A percentile compares a stretch with the other conserved stretches of the same genome.
These are phyloP conservation scores for Cyclotella kingstonii DNA, from an alignment of 108 stramenopile species.

Conservation along the genomic window DNA sequence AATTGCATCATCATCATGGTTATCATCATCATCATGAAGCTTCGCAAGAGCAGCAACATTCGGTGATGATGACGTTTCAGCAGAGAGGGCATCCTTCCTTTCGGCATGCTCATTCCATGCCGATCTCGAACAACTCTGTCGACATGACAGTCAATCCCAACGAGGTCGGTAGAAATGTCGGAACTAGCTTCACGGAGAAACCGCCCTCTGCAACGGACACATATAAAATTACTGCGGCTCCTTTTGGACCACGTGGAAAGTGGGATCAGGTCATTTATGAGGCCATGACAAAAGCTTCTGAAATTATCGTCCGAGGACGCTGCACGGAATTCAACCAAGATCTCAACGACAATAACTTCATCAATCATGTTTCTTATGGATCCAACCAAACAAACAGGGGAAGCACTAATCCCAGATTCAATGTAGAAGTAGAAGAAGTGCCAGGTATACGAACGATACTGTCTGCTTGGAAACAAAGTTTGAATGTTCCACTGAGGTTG, in stretches of 20 bases:
- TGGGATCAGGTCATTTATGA: constrained; percentile 90
- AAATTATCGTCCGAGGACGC: constrained; percentile 74
- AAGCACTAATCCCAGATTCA: constrained; percentile 52
- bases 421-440: constrained; percentile 69
- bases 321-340: constrained; percentile 29
- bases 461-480: constrained; percentile 46
- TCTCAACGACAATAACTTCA: neutral
- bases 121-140: too few relatives aligned
- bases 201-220: too few relatives aligned
- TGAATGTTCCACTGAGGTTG: constrained; percentile 78
- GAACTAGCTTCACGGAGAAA: too few relatives aligned
- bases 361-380: neutral
- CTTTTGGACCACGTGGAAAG: constrained; percentile 59
- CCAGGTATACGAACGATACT: constrained; percentile 49
- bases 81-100: too few relatives aligned
- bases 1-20: too few relatives aligned
- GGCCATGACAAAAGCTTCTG: constrained; percentile 81
- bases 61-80: too few relatives aligned
- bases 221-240: too few relatives aligned
- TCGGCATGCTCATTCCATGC: too few relatives aligned
- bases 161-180: too few relatives aligned
- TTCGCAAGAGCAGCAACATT: too few relatives aligned
- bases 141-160: too few relatives aligned
- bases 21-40: too few relatives aligned
- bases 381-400: constrained; percentile 7